phyloP scores from a whole-genome alignment of 108 stramenopile species.

The Cyclotella kingstonii region DNA sequence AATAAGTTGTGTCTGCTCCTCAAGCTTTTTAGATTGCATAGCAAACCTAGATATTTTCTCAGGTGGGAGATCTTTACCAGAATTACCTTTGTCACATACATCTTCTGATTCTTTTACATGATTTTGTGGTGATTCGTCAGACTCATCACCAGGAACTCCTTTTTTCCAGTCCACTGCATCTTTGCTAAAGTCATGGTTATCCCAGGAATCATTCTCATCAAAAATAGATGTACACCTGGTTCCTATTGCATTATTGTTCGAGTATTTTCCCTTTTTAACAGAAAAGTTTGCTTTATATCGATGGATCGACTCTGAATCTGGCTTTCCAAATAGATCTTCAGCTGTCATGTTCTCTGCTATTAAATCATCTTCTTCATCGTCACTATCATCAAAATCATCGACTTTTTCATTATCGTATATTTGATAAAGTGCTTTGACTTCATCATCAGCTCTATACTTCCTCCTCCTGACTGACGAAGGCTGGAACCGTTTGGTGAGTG shows the following conservation, averaged over 20 bases:
- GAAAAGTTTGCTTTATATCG: constrained; percentile 24
- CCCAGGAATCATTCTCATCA: constrained; percentile 80
- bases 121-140: too few relatives aligned
- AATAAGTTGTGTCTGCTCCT: constrained; percentile 77
- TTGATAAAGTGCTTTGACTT: constrained; percentile 70
- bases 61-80: constrained; percentile 16
- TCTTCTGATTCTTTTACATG: constrained; percentile 43
- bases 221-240: too few relatives aligned
- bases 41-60: constrained; percentile 40
- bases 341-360: constrained; percentile 79
- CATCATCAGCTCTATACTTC: constrained; percentile 83
- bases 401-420: constrained; percentile 57
- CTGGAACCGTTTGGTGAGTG: constrained; percentile 31
- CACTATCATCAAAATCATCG: constrained; percentile 36
- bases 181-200: constrained; percentile 77
- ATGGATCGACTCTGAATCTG: constrained; percentile 54
- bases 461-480: constrained; percentile 45
- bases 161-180: constrained; percentile 42
- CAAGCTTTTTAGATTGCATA: constrained; percentile 58
- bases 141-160: constrained; percentile 36
- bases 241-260: constrained; percentile 18
- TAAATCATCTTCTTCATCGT: constrained; percentile 42
- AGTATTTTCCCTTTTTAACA: constrained; percentile 13
- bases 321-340: constrained; percentile 82
- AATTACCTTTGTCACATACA: constrained; percentile 23